Percentiles rank a stretch among this genome's conserved stretches.
phyloP scores from a whole-genome alignment of 345 rosid genomes.

The Salix exigua region DNA sequence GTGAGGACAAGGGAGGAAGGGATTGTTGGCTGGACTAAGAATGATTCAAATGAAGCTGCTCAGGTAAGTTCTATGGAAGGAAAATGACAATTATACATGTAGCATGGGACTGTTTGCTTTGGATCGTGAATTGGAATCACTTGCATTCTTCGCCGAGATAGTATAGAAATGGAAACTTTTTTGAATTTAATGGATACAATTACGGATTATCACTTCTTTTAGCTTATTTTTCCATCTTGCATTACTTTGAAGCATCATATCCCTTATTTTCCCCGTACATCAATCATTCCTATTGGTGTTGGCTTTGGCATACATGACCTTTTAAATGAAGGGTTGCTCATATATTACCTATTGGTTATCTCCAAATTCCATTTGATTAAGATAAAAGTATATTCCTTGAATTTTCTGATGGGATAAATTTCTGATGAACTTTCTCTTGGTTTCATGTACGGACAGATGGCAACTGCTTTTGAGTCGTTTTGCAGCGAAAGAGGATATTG shows the following conservation, averaged over 20 bases:
- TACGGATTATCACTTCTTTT: not conserved
- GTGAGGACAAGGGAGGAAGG: slow-evolving; percentile 64
- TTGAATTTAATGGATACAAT: not conserved
- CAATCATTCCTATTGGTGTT: no score
- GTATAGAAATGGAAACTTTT: not conserved
- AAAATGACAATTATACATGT: not conserved
- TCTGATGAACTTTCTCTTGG: not conserved
- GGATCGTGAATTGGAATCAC: not conserved
- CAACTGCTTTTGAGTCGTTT: not conserved
- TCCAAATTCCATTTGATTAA: not conserved
- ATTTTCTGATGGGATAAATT: not conserved
- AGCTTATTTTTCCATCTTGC: not conserved
- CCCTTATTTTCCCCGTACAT: not conserved
- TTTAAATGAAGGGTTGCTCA: not conserved
- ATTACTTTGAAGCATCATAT: not conserved
- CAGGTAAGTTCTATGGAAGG: slow-evolving; percentile 48
- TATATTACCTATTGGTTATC: not conserved
- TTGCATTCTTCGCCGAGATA: not conserved
- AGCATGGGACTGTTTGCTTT: not conserved
- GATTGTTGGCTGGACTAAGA: slow-evolving; percentile 83
- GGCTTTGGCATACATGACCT: not conserved
- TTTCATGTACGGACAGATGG: not conserved
- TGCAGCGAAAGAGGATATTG: not conserved
- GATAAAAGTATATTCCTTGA: not conserved
- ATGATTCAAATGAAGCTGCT: slow-evolving; percentile 79